These are phyloP conservation scores for Vitis hybrid DNA, from an alignment of 177 flowering plant species.

Conservation along the genomic window DNA sequence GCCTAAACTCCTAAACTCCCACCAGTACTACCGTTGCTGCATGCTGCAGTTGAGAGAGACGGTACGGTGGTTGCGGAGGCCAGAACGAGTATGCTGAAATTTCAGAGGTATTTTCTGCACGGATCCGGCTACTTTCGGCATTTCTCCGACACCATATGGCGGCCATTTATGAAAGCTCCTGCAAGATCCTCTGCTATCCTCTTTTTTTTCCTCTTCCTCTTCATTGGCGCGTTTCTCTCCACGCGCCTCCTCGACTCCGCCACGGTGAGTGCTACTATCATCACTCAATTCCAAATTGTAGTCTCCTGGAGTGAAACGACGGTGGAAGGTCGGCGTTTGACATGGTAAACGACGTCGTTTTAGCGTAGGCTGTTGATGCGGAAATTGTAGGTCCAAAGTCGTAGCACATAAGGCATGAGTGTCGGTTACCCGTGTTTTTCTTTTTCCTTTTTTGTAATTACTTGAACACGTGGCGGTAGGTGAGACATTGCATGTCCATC, in stretches of 20 bases:
- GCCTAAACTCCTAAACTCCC: too few relatives aligned
- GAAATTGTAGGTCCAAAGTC: too few relatives aligned
- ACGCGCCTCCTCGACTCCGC: conserved; percentile 40
- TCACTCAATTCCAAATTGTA: background rate
- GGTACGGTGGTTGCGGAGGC: too few relatives aligned
- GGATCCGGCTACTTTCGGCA: conserved; percentile 8
- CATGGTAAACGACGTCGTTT: background rate
- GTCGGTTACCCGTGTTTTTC: too few relatives aligned
- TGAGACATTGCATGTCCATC: too few relatives aligned
- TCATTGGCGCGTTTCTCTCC: conserved; percentile 42
- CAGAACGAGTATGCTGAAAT: conserved; percentile 1
- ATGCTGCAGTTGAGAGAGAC: too few relatives aligned
- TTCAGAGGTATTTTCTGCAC: background rate
- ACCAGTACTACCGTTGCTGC: too few relatives aligned
- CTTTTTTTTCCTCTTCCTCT: conserved; percentile 28
- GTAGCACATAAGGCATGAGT: too few relatives aligned
- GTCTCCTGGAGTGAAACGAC: background rate
- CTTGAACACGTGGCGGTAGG: too few relatives aligned
- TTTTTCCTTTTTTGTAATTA: too few relatives aligned
- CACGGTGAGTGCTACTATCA: conserved; percentile 20
- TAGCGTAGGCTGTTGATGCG: too few relatives aligned
- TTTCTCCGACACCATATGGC: conserved; percentile 26
- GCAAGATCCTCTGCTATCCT: conserved; percentile 25
- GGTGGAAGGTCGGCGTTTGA: background rate
- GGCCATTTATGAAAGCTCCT: conserved; percentile 22